Evolutionary conservation across 129 eudicot genomes (phyloP).

Genomic region (Sambucus nigra): DNA sequence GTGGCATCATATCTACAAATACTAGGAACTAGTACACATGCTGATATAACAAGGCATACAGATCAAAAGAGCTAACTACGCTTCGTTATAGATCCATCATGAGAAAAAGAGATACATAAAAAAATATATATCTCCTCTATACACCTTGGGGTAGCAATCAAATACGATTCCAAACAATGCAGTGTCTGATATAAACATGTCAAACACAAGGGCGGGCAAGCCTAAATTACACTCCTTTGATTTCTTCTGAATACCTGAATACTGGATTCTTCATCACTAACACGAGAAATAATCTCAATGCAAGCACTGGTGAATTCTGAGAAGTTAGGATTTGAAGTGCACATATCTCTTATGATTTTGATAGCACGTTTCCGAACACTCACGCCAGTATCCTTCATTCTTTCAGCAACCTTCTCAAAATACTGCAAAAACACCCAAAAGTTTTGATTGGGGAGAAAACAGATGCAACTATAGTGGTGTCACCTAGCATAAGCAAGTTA

Average conservation of each 20-base stretch:
- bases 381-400: constrained; percentile 91
- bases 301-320: constrained; percentile 68
- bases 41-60: not conserved
- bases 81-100: not conserved
- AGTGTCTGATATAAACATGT: not conserved
- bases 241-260: constrained; percentile 62
- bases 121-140: constrained; percentile 1
- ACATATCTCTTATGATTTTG: constrained; percentile 90
- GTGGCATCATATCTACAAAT: no score
- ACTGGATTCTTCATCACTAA: constrained; percentile 94
- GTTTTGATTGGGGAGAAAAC: constrained; percentile 8
- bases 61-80: not conserved
- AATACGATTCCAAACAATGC: not conserved
- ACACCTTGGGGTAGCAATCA: not conserved
- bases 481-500: not conserved
- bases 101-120: not conserved
- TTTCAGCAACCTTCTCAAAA: constrained; percentile 95
- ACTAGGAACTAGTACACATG: no score
- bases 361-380: constrained; percentile 98
- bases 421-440: constrained; percentile 38
- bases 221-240: constrained; percentile 2
- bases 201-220: not conserved
- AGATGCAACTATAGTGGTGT: not conserved
- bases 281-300: constrained; percentile 88
- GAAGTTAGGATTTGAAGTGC: constrained; percentile 69